Conservation (phyloP, 371 early-diverging fungal species). For the Mortierella sp. region DNA sequence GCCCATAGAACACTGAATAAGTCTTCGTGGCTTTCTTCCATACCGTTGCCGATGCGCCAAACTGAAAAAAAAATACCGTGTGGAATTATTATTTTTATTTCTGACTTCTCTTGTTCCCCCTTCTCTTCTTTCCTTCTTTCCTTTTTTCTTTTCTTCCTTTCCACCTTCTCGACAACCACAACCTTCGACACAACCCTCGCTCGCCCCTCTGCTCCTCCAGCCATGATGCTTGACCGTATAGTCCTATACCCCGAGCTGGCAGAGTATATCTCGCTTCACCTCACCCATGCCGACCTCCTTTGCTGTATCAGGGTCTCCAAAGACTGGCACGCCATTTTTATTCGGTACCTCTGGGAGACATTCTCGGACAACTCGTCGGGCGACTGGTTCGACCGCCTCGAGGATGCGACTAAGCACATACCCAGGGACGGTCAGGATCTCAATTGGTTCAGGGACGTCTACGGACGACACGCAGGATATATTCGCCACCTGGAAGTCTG, state of each 20-base stretch:
- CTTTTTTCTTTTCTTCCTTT: neutral
- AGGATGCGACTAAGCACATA: neutral
- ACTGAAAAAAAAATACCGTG: too few relatives aligned
- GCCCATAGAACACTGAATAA: neutral
- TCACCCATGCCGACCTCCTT: neutral
- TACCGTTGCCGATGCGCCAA: neutral
- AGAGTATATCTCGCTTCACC: neutral
- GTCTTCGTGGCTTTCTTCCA: neutral
- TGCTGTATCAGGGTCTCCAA: neutral
- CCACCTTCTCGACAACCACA: neutral
- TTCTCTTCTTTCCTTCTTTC: neutral
- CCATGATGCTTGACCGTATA: neutral
- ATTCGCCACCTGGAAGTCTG: conserved; percentile 3
- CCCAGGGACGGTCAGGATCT: neutral
- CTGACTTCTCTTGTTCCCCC: neutral
- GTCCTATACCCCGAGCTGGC: neutral
- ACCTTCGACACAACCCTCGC: neutral
- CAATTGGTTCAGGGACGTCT: neutral
- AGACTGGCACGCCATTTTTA: neutral
- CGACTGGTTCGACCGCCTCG: neutral
- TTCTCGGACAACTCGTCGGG: conserved; percentile 2
- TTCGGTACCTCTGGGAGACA: conserved; percentile 6
- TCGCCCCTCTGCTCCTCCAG: too few relatives aligned
- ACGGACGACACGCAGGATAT: neutral
- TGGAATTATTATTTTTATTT: neutral